These are phyloP conservation scores for Globisporangium emineosum DNA, from an alignment of 352 stramenopile genomes.

Conservation along the genomic window DNA sequence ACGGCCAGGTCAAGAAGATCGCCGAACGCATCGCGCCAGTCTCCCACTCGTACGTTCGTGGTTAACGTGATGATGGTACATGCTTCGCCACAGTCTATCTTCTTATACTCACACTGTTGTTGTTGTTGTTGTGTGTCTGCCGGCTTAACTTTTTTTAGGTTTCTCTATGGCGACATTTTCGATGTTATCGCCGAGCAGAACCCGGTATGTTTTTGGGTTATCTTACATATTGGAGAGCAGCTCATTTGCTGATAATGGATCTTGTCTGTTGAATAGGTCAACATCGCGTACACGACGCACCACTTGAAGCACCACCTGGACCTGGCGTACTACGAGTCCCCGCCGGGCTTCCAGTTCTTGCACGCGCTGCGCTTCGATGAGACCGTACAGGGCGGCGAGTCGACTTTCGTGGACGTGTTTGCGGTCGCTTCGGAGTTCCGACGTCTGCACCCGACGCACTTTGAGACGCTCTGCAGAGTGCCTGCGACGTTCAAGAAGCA, in stretches of 20 bases:
- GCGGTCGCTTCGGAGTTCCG: slow-evolving; percentile 70
- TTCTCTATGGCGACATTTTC: slow-evolving; percentile 85
- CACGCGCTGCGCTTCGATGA: slow-evolving; percentile 89
- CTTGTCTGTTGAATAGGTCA: slow-evolving; percentile 53
- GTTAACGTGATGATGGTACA: background rate
- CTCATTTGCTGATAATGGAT: background rate
- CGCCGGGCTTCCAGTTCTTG: slow-evolving; percentile 94
- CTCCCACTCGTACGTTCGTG: slow-evolving; percentile 63
- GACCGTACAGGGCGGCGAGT: slow-evolving; percentile 80
- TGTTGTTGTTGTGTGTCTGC: background rate
- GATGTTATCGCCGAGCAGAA: slow-evolving; percentile 81
- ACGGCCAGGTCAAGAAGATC: slow-evolving; percentile 61
- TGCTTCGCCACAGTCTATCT: background rate
- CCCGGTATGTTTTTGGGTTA: slow-evolving; percentile 36
- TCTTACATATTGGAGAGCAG: background rate
- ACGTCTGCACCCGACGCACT: slow-evolving; percentile 56
- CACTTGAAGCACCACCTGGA: slow-evolving; percentile 93
- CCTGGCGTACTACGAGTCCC: slow-evolving; percentile 96
- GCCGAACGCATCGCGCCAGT: slow-evolving; percentile 77
- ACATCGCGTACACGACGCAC: slow-evolving; percentile 93
- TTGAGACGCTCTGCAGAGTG: slow-evolving; percentile 75
- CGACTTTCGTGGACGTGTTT: slow-evolving; percentile 86
- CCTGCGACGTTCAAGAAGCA: slow-evolving; percentile 94
- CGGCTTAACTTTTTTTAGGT: slow-evolving; percentile 33
- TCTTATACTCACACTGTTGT: background rate